Evolutionary conservation across 345 rosid species (phyloP).

Genomic region (Carallia pectinifolia): DNA sequence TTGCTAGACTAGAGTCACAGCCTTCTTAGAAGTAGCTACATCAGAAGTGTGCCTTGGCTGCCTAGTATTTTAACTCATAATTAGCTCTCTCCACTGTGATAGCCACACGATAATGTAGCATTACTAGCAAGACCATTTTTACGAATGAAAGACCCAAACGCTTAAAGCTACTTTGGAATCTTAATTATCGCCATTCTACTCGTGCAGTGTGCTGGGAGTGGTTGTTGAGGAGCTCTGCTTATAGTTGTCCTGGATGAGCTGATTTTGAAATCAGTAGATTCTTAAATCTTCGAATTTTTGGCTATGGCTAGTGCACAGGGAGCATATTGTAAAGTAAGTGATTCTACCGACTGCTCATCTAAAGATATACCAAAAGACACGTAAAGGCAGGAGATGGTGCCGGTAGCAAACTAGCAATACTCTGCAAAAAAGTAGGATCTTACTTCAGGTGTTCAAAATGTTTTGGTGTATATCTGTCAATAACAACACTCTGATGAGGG

Average conservation of each 20-base stretch:
- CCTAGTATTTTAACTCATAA: not conserved
- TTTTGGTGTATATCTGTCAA: conserved; percentile 34
- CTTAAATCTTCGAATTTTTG: conserved; percentile 29
- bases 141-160: not conserved
- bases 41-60: not conserved
- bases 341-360: conserved; percentile 31
- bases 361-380: conserved; percentile 29
- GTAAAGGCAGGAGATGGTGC: conserved; percentile 36
- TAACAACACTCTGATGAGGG: conserved; percentile 31
- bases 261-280: conserved; percentile 30
- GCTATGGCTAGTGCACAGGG: conserved; percentile 35
- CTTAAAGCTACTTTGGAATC: not conserved
- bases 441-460: conserved; percentile 18
- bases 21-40: not conserved
- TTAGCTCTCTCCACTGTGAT: not conserved
- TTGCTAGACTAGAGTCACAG: not conserved
- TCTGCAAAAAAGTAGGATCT: conserved; percentile 21
- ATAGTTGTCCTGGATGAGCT: conserved; percentile 26
- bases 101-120: not conserved
- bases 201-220: conserved; percentile 38
- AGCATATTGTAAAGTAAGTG: conserved; percentile 55
- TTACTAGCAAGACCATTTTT: not conserved
- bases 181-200: conserved; percentile 3
- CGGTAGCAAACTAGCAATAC: conserved; percentile 20
- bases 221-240: conserved; percentile 35